phyloP scores from a whole-genome alignment of 345 rosid genomes.

The Jatropha curcas region DNA sequence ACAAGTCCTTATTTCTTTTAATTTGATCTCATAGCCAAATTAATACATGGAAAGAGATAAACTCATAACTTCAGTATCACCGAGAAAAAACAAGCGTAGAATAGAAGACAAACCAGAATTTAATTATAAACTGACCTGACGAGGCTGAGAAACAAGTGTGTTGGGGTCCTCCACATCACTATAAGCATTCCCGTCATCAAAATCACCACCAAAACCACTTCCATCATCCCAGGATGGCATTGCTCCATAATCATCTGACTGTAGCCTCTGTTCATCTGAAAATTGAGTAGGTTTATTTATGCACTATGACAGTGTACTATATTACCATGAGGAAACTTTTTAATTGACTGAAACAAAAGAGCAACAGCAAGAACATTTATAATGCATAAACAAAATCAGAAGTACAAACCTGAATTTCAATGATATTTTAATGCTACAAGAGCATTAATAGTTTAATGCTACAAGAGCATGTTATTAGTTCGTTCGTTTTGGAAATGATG shows the following conservation, averaged over 20 bases:
- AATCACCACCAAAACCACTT: constrained; percentile 48
- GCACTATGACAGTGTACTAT: not conserved
- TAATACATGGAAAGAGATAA: too few relatives aligned
- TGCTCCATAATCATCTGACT: constrained; percentile 49
- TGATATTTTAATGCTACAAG: not conserved
- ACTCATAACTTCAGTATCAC: too few relatives aligned
- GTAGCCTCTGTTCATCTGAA: constrained; percentile 57
- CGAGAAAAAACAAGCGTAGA: not conserved
- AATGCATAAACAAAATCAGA: not conserved
- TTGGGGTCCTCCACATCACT: constrained; percentile 61
- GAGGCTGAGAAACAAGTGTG: constrained; percentile 82
- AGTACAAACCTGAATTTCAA: not conserved
- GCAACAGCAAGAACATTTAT: not conserved
- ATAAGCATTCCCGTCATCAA: constrained; percentile 54
- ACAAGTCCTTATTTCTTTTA: not conserved
- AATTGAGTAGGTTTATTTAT: not conserved
- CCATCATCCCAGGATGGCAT: constrained; percentile 65
- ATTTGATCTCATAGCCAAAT: not conserved
- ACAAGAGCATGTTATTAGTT: not conserved
- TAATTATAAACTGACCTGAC: constrained; percentile 55
- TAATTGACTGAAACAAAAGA: not conserved
- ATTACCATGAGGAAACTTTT: not conserved
- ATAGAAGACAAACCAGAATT: not conserved
- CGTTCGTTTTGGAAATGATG: not conserved
- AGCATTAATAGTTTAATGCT: too few relatives aligned